These are phyloP conservation scores for Phoma herbarum DNA, from an alignment of 2,329 filamentous ascomycete species.

Conservation along the genomic window DNA sequence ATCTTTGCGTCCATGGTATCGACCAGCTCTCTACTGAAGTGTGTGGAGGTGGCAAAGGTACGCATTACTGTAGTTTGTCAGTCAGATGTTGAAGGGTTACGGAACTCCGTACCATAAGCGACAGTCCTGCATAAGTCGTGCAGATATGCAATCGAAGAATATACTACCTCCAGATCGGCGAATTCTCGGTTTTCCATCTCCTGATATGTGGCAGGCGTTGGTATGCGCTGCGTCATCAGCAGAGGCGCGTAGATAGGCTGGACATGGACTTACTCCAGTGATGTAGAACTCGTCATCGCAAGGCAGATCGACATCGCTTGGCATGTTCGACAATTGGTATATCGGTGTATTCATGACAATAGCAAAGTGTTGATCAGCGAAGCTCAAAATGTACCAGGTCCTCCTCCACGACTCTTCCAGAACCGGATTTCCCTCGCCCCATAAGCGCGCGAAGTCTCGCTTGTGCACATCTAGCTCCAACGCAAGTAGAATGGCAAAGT, in stretches of 20 bases:
- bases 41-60: conserved; percentile 35
- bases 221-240: conserved; percentile 41
- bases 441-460: conserved; percentile 68
- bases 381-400: conserved; percentile 85
- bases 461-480: conserved; percentile 81
- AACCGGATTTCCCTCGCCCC: conserved; percentile 71
- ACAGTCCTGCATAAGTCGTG: conserved; percentile 76
- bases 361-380: conserved; percentile 81
- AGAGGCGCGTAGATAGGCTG: neutral
- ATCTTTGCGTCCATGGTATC: conserved; percentile 71
- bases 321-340: conserved; percentile 70
- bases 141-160: conserved; percentile 84
- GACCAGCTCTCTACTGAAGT: conserved; percentile 62
- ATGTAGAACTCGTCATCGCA: conserved; percentile 79
- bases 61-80: conserved; percentile 58
- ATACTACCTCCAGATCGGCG: conserved; percentile 71
- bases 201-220: conserved; percentile 61
- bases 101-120: conserved; percentile 63
- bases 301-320: conserved; percentile 74
- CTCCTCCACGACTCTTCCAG: conserved; percentile 84
- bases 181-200: conserved; percentile 81
- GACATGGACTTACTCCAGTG: conserved; percentile 38
- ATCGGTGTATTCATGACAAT: conserved; percentile 77
- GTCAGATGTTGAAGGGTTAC: neutral
- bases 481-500: conserved; percentile 72